Conservation (phyloP, 768 basidiomycete species). For the Tulasnella sp. region DNA sequence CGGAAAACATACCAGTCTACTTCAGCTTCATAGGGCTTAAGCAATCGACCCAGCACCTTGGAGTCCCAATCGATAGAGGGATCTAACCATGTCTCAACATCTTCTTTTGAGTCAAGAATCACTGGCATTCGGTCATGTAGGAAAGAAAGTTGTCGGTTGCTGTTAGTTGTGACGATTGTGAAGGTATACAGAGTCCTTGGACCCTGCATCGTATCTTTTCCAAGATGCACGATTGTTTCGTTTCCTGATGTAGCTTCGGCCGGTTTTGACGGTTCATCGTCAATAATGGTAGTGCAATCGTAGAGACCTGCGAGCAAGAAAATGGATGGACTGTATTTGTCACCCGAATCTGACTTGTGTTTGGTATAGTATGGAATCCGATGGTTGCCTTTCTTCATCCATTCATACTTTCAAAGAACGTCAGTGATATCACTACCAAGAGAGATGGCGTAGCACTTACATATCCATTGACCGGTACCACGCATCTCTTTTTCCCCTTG, state of each 20-base stretch:
- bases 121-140: slow-evolving; percentile 79
- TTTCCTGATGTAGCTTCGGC: too few species aligned
- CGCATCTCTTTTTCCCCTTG: slow-evolving; percentile 71
- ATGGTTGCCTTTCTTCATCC: slow-evolving; percentile 71
- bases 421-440: not conserved
- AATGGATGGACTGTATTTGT: too few species aligned
- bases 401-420: slow-evolving; percentile 58
- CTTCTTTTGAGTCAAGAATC: slow-evolving; percentile 49
- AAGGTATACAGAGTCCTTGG: slow-evolving; percentile 60
- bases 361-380: slow-evolving; percentile 75
- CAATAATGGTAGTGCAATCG: not conserved
- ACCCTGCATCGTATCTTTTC: too few species aligned
- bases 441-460: slow-evolving; percentile 16
- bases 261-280: not conserved
- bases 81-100: slow-evolving; percentile 68
- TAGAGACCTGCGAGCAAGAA: slow-evolving; percentile 2
- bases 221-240: too few species aligned
- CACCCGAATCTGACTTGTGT: too few species aligned
- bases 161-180: slow-evolving; percentile 75
- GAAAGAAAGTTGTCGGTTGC: slow-evolving; percentile 60
- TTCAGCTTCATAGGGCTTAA: slow-evolving; percentile 49
- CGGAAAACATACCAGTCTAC: slow-evolving; percentile 50
- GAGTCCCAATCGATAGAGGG: slow-evolving; percentile 56
- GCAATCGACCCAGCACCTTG: slow-evolving; percentile 40
- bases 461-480: slow-evolving; percentile 70